Evolutionary conservation across 176 grass and related monocot species (phyloP).

Genomic region (Zizania latifolia): DNA sequence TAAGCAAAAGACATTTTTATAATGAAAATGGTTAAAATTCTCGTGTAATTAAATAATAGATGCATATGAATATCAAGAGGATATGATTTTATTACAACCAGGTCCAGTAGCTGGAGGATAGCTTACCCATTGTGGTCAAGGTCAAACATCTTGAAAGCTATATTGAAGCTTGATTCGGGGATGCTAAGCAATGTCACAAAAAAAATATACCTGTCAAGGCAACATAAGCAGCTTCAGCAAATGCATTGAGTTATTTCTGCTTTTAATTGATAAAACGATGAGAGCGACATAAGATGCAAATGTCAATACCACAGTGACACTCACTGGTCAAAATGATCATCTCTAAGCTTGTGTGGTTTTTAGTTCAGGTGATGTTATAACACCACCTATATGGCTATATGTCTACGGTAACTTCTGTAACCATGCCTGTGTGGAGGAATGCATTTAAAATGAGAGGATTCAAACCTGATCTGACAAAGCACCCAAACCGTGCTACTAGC

Average conservation of each 20-base stretch:
- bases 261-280: not conserved
- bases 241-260: not conserved
- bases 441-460: not conserved
- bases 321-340: not conserved
- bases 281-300: not conserved
- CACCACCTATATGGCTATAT: not conserved
- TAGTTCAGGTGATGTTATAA: not conserved
- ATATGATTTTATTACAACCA: not conserved
- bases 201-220: constrained; percentile 77
- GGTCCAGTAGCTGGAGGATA: not conserved
- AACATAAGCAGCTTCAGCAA: constrained; percentile 23
- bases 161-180: constrained; percentile 84
- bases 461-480: not conserved
- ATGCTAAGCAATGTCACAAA: constrained; percentile 97
- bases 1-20: not conserved
- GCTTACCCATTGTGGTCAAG: constrained; percentile 77
- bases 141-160: constrained; percentile 99
- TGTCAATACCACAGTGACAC: not conserved
- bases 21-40: not conserved
- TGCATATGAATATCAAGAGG: constrained; percentile 1
- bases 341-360: not conserved
- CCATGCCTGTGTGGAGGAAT: not conserved
- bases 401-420: not conserved
- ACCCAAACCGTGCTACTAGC: not conserved
- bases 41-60: not conserved